phyloP scores from a whole-genome alignment of 2,329 filamentous ascomycete species.

The Ophiosphaerella herpotricha region DNA sequence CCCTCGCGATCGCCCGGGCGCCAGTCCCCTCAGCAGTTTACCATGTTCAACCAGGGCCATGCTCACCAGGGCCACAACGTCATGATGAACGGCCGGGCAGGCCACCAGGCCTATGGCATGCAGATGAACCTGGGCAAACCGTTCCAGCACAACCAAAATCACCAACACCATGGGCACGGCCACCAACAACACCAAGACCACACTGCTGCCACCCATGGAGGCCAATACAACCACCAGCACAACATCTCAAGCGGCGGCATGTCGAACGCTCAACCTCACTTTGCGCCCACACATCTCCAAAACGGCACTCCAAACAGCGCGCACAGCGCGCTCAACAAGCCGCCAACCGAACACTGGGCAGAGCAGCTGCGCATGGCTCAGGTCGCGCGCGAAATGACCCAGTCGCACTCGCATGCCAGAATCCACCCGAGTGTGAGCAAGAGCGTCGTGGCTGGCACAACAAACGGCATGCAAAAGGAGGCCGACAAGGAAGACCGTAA shows the following conservation, averaged over 20 bases:
- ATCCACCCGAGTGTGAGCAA: conserved; percentile 72
- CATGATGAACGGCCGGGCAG: conserved; percentile 74
- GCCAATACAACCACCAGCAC: conserved; percentile 65
- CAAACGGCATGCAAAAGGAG: conserved; percentile 56
- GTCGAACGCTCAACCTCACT: conserved; percentile 67
- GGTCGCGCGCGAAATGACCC: conserved; percentile 70
- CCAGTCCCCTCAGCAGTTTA: conserved; percentile 54
- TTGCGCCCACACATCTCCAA: conserved; percentile 62
- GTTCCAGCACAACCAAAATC: conserved; percentile 63
- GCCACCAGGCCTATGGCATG: conserved; percentile 59
- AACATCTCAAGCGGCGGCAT: conserved; percentile 66
- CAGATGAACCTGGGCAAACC: conserved; percentile 70
- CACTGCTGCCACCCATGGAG: conserved; percentile 54
- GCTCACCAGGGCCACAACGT: conserved; percentile 72
- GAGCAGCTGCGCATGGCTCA: conserved; percentile 83
- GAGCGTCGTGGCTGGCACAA: conserved; percentile 61
- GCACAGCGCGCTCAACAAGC: conserved; percentile 62
- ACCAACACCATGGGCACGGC: conserved; percentile 56
- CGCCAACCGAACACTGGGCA: conserved; percentile 77
- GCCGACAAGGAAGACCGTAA: conserved; percentile 64
- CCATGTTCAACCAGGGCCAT: conserved; percentile 73
- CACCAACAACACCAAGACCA: conserved; percentile 67
- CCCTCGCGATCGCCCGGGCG: conserved; percentile 62
- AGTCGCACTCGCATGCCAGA: conserved; percentile 75
- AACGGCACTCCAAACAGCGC: conserved; percentile 62